These are phyloP conservation scores for Claviceps quebecensis DNA, from an alignment of 2,329 filamentous ascomycete species.

Conservation along the genomic window DNA sequence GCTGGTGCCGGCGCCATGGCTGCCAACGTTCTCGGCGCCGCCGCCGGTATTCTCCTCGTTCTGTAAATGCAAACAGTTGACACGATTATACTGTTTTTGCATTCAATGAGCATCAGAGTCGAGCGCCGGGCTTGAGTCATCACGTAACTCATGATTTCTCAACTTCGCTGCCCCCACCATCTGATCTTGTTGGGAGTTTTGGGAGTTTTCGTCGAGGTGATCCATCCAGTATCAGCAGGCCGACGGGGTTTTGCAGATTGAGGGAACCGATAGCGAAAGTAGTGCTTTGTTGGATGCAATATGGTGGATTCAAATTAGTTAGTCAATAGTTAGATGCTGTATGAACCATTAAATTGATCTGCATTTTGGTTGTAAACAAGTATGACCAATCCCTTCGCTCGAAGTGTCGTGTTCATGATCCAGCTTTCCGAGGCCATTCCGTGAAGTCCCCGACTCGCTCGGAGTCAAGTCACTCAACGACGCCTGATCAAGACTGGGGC, in stretches of 20 bases:
- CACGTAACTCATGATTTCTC: not conserved
- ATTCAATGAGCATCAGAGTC: too few relatives aligned
- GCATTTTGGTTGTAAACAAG: too few relatives aligned
- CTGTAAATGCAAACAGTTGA: conserved; percentile 8
- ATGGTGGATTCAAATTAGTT: not conserved
- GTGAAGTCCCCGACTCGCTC: too few relatives aligned
- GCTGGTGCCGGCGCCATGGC: conserved; percentile 10
- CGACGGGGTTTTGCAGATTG: not conserved
- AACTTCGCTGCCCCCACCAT: not conserved
- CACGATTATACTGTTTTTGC: not conserved
- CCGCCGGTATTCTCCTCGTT: conserved; percentile 12
- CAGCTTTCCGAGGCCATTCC: too few relatives aligned
- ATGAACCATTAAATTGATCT: too few relatives aligned
- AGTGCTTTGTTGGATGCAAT: not conserved
- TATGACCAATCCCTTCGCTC: too few relatives aligned
- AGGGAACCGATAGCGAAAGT: not conserved
- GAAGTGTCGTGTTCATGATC: too few relatives aligned
- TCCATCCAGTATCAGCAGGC: not conserved
- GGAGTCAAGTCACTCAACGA: too few relatives aligned
- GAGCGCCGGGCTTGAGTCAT: too few relatives aligned
- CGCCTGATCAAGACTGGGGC: too few relatives aligned
- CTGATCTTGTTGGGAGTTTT: not conserved
- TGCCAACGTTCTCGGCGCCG: conserved; percentile 11
- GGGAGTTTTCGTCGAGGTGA: not conserved
- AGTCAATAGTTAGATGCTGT: not conserved